These are phyloP conservation scores for Talaromyces ruber DNA, from an alignment of 495 filamentous ascomycete genomes.

Conservation along the genomic window DNA sequence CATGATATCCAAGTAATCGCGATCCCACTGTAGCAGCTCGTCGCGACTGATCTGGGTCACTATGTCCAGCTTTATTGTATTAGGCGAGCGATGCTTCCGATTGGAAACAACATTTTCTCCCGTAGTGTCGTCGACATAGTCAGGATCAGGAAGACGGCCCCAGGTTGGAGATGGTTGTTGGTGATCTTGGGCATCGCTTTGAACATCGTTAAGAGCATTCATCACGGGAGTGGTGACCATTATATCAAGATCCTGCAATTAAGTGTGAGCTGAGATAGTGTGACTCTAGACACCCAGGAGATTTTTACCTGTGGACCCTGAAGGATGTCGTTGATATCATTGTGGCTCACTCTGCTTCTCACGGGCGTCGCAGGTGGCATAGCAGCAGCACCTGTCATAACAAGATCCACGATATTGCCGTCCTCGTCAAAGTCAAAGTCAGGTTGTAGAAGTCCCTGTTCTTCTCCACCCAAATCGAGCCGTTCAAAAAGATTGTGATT, in stretches of 20 bases:
- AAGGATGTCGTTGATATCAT: constrained; percentile 5
- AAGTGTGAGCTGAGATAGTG: neutral
- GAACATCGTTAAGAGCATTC: neutral
- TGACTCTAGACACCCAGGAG: too few species aligned
- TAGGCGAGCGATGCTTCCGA: constrained; percentile 8
- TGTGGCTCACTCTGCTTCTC: constrained; percentile 7
- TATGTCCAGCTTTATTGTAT: constrained; percentile 7
- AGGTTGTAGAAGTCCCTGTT: constrained; percentile 47
- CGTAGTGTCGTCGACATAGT: neutral
- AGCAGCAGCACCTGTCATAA: constrained; percentile 6
- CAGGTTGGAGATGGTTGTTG: neutral
- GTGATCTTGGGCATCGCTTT: neutral
- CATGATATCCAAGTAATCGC: constrained; percentile 50
- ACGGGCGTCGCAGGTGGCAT: constrained; percentile 21
- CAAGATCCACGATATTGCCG: constrained; percentile 46
- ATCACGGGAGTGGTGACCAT: neutral
- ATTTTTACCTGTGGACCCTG: constrained; percentile 18
- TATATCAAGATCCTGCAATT: neutral
- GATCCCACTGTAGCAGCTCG: constrained; percentile 49
- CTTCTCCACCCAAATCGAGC: constrained; percentile 22
- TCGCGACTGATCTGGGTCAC: constrained; percentile 41
- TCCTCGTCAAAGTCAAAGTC: constrained; percentile 60
- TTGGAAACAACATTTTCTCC: constrained; percentile 7
- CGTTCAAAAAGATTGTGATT: neutral
- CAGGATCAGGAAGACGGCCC: constrained; percentile 9